These are phyloP conservation scores for Cystoderma amianthinum DNA, from an alignment of 768 basidiomycete genomes.

Conservation along the genomic window DNA sequence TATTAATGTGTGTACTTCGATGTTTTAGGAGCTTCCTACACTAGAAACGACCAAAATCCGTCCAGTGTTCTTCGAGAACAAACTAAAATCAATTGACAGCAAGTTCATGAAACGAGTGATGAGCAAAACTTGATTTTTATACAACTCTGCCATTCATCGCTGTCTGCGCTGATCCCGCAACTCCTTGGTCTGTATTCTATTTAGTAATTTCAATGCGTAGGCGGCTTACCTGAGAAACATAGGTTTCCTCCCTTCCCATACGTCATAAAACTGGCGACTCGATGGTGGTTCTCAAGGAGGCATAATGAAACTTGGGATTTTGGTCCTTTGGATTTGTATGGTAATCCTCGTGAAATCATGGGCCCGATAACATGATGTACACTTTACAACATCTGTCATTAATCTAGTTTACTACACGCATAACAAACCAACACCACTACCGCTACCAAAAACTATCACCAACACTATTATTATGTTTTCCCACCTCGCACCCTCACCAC, in stretches of 20 bases:
- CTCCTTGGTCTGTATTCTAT: constrained; percentile 10
- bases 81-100: constrained; percentile 14
- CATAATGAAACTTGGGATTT: constrained; percentile 22
- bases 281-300: constrained; percentile 16
- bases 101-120: too few species aligned
- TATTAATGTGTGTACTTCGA: constrained; percentile 8
- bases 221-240: too few species aligned
- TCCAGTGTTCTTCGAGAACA: constrained; percentile 14
- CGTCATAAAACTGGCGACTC: constrained; percentile 13
- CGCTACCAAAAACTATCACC: too few species aligned
- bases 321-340: constrained; percentile 18
- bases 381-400: too few species aligned
- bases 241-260: constrained; percentile 21
- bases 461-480: too few species aligned
- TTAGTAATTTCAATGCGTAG: too few species aligned
- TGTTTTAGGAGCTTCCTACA: too few species aligned
- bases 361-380: neutral
- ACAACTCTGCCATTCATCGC: constrained; percentile 15
- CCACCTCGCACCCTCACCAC: too few species aligned
- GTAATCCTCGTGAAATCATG: constrained; percentile 4
- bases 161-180: constrained; percentile 13
- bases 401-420: too few species aligned
- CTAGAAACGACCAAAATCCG: constrained; percentile 18
- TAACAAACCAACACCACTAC: too few species aligned
- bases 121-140: constrained; percentile 12